These are phyloP conservation scores for Teratosphaeria epicoccoides DNA, from an alignment of 2,329 filamentous ascomycete species.

Conservation along the genomic window DNA sequence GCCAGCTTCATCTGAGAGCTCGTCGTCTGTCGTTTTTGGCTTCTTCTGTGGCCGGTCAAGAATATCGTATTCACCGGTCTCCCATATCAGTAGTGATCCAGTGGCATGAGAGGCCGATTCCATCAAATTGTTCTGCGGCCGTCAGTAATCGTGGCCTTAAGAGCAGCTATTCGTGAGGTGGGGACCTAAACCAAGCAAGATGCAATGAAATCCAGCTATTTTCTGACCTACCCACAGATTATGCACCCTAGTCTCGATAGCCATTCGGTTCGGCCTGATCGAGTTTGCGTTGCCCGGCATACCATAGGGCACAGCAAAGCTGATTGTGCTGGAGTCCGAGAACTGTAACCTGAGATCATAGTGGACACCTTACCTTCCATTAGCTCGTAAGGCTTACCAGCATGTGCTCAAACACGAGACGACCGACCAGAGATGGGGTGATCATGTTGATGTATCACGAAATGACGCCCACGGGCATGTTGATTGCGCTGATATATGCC, in stretches of 20 bases:
- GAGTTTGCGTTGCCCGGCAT: conserved; percentile 34
- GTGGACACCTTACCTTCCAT: conserved; percentile 23
- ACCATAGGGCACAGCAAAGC: conserved; percentile 40
- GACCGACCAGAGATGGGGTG: conserved; percentile 57
- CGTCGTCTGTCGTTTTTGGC: conserved; percentile 24
- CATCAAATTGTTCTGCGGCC: conserved; percentile 33
- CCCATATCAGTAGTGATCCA: conserved; percentile 37
- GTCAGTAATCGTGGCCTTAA: conserved; percentile 5
- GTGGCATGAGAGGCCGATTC: conserved; percentile 34
- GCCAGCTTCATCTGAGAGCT: conserved; percentile 19
- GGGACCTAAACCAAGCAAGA: background rate
- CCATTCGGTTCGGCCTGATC: conserved; percentile 30
- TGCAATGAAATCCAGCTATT: background rate
- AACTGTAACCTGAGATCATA: conserved; percentile 61
- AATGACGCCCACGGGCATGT: conserved; percentile 38
- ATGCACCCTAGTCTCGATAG: conserved; percentile 36
- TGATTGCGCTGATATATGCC: conserved; percentile 40
- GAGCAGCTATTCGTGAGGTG: background rate
- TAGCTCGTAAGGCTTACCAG: conserved; percentile 3
- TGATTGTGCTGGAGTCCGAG: conserved; percentile 54
- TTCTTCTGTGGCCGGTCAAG: conserved; percentile 18
- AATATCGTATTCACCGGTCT: conserved; percentile 35
- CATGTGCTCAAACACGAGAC: conserved; percentile 31
- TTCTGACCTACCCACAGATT: conserved; percentile 29
- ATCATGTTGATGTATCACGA: conserved; percentile 64